Evolutionary conservation across 2,329 filamentous ascomycete species (phyloP).

Genomic region (Falciphora oryzae): DNA sequence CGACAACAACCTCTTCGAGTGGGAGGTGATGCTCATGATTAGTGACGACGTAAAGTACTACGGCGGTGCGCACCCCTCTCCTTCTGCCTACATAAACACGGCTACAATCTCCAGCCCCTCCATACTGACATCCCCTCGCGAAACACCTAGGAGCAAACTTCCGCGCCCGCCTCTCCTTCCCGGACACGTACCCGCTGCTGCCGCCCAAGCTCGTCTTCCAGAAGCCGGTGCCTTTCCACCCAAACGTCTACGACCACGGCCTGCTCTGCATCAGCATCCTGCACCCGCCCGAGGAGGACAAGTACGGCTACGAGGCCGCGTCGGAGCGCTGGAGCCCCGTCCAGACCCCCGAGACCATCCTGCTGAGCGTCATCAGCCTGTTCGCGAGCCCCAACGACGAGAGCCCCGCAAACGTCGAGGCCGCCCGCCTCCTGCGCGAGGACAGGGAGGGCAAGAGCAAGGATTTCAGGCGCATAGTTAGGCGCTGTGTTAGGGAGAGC

Average conservation of each 20-base stretch:
- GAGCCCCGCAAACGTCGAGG: constrained; percentile 91
- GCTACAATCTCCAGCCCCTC: background rate
- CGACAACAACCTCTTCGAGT: constrained; percentile 87
- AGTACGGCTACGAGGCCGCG: constrained; percentile 87
- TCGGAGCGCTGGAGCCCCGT: constrained; percentile 92
- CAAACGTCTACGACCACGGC: constrained; percentile 85
- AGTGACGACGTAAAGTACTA: constrained; percentile 91
- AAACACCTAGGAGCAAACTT: constrained; percentile 74
- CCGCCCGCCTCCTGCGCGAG: constrained; percentile 80
- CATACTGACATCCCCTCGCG: background rate
- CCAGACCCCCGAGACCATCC: constrained; percentile 89
- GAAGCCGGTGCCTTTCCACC: constrained; percentile 79
- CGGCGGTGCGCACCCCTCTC: constrained; percentile 56
- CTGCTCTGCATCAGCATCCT: constrained; percentile 96
- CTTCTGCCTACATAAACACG: background rate
- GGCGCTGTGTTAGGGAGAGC: constrained; percentile 75
- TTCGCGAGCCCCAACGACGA: constrained; percentile 92
- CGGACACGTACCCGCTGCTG: constrained; percentile 75
- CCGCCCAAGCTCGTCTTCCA: constrained; percentile 88
- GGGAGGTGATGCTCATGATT: constrained; percentile 99
- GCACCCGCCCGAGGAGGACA: constrained; percentile 89
- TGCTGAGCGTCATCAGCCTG: constrained; percentile 88
- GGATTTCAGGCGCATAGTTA: constrained; percentile 74
- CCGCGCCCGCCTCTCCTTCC: constrained; percentile 77
- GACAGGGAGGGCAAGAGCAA: constrained; percentile 55